phyloP scores from a whole-genome alignment of 2,329 filamentous ascomycete species.

The Colletotrichum falcatum region DNA sequence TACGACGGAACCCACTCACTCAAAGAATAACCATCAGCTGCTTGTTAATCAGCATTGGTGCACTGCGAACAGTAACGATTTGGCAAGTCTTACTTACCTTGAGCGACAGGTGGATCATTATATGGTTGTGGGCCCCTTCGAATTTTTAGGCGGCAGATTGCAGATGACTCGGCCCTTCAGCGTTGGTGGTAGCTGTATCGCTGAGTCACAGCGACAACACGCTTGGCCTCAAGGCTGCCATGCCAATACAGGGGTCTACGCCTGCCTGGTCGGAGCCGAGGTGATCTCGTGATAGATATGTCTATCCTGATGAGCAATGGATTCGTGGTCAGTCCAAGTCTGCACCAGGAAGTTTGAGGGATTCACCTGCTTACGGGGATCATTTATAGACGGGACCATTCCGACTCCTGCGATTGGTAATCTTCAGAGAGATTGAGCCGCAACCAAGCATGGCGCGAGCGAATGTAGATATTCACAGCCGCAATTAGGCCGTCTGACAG shows the following conservation, averaged over 20 bases:
- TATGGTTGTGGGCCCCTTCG: constrained; percentile 10
- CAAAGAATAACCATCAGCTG: neutral
- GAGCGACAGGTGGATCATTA: constrained; percentile 6
- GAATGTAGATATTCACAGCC: constrained; percentile 34
- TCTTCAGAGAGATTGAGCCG: neutral
- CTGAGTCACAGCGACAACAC: constrained; percentile 29
- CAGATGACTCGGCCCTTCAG: constrained; percentile 9
- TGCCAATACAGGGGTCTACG: neutral
- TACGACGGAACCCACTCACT: constrained; percentile 27
- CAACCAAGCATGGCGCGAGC: neutral
- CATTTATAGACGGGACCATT: neutral
- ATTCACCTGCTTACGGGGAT: constrained; percentile 14
- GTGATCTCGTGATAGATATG: neutral
- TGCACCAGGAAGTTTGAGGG: neutral
- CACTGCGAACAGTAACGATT: neutral
- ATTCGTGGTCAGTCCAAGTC: neutral
- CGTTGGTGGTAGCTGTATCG: neutral
- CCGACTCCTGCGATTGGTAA: constrained; percentile 2
- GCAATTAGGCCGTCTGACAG: constrained; percentile 17
- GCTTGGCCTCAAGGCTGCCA: constrained; percentile 25
- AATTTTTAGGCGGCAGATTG: constrained; percentile 29
- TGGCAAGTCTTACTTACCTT: constrained; percentile 1
- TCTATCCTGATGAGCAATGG: too few relatives aligned
- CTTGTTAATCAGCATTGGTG: neutral
- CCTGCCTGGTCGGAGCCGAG: neutral